Evolutionary conservation across 768 basidiomycete species (phyloP), one percentile per base, ranked within the genome.

Genomic region (Suillus discolor): DNA sequence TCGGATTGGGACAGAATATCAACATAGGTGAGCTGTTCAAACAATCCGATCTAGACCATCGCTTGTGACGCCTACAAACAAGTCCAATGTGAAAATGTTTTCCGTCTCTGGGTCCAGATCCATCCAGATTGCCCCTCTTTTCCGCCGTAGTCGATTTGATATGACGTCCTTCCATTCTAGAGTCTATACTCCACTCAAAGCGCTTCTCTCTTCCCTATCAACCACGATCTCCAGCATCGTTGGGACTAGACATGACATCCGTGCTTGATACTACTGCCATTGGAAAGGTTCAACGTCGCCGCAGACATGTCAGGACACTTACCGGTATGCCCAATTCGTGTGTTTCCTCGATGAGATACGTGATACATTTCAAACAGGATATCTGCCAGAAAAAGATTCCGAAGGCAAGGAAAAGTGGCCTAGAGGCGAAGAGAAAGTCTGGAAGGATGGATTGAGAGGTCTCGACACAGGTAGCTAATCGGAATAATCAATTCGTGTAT

Each of bases 321-420:
- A 90, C 89, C 15, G 85, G 89, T 88, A 69, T 61, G 76, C 64
- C 51, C 4, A 20, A 47, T 51, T 49, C 34, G 15, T 39, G 23
- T 25, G 3, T 39, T 20, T 66, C 55, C 38, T 31, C 18, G 7
- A 13, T 18, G 61, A 54, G n/a, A 61, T 67, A 55, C 6, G 53
- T 59, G 16, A 41, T 63, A n/a, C n/a, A 44, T 25, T 60, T n/a
- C 55, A 39, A 68, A 45, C 66, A 94, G 93, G 90, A 18, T 94
- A 93, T 72, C 78, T 89, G 4, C 91, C 93, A 5, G 93, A 94
- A 75, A 85, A 85, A 54, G 92, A 94, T 71, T 87, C 83, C 4
- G 75, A 82, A 54, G 93, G 93, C 41, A 89, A 92, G 74, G 93
- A 94, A 74, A 89, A 89, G 77, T 95, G 93, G 93, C 93, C 93